Percentiles rank a stretch among this genome's conserved stretches.
These are phyloP conservation scores for Fusarium torulosum DNA, from an alignment of 2,329 filamentous ascomycete species.

Conservation along the genomic window DNA sequence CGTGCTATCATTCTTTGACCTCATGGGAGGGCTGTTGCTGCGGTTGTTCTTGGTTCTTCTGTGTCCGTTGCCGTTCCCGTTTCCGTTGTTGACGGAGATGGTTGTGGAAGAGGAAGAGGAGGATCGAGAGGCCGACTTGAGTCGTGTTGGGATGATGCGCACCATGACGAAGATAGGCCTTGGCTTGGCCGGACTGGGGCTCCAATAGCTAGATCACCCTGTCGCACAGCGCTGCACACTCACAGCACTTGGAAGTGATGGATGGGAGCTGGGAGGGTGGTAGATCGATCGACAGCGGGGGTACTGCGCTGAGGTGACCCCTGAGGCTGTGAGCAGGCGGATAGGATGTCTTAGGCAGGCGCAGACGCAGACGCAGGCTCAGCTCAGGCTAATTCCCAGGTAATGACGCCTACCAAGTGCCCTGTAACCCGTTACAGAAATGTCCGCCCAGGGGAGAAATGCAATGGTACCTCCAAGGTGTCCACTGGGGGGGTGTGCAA, in stretches of 20 bases:
- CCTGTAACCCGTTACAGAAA: slow-evolving; percentile 24
- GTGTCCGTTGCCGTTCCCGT: slow-evolving; percentile 23
- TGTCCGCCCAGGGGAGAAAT: slow-evolving; percentile 10
- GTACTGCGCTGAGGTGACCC: slow-evolving; percentile 11
- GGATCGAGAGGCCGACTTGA: slow-evolving; percentile 59
- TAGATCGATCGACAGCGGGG: slow-evolving; percentile 41
- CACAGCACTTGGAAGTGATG: background rate
- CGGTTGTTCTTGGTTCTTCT: slow-evolving; percentile 56
- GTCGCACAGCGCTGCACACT: slow-evolving; percentile 4
- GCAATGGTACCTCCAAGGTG: slow-evolving; percentile 8
- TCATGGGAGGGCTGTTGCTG: slow-evolving; percentile 65
- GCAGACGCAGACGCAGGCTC: slow-evolving; percentile 23
- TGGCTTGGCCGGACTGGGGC: slow-evolving; percentile 18
- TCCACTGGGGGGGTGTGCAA: background rate
- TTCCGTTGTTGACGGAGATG: slow-evolving; percentile 41
- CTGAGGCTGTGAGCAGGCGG: slow-evolving; percentile 14
- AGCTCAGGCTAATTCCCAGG: slow-evolving; percentile 34
- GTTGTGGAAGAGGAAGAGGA: slow-evolving; percentile 54
- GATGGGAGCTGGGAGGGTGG: background rate
- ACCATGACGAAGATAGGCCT: slow-evolving; percentile 59
- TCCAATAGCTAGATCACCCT: slow-evolving; percentile 25
- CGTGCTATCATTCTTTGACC: slow-evolving; percentile 60
- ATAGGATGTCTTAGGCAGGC: slow-evolving; percentile 16
- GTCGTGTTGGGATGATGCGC: slow-evolving; percentile 67
- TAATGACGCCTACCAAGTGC: slow-evolving; percentile 31